Conservation (phyloP, 1,139 yeast genomes). For the Yamadazyma songkhlaensis region DNA sequence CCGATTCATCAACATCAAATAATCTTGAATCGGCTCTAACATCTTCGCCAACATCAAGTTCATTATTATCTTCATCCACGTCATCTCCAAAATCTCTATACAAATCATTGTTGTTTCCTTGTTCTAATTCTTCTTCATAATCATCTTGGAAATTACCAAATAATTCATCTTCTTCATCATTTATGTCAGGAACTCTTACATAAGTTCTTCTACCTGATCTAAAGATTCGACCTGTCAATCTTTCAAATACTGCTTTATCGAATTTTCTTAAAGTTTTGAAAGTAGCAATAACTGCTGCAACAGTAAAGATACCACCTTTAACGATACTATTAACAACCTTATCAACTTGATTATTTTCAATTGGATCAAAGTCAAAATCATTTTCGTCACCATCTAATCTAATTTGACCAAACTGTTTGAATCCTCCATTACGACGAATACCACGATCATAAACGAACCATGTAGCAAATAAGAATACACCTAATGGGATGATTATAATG, state of each 20-base stretch:
- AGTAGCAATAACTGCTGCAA: constrained; percentile 43
- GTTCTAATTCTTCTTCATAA: constrained; percentile 47
- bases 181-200: constrained; percentile 43
- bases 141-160: constrained; percentile 48
- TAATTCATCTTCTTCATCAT: constrained; percentile 49
- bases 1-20: constrained; percentile 38
- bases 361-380: constrained; percentile 45
- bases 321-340: constrained; percentile 60
- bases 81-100: constrained; percentile 16
- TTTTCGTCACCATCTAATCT: constrained; percentile 76
- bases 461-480: constrained; percentile 53
- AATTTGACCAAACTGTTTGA: constrained; percentile 80
- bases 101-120: constrained; percentile 21
- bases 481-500: constrained; percentile 56
- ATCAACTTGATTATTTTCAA: constrained; percentile 67
- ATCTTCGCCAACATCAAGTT: constrained; percentile 11
- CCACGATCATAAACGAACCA: constrained; percentile 84
- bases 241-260: constrained; percentile 35
- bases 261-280: constrained; percentile 35
- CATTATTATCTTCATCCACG: constrained; percentile 11
- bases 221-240: constrained; percentile 32
- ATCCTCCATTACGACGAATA: constrained; percentile 75
- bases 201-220: constrained; percentile 43
- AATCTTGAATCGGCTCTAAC: constrained; percentile 28
- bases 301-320: constrained; percentile 55